These are phyloP conservation scores for Elaeagnus macrophylla DNA, from an alignment of 306 rosid genomes.

Conservation along the genomic window DNA sequence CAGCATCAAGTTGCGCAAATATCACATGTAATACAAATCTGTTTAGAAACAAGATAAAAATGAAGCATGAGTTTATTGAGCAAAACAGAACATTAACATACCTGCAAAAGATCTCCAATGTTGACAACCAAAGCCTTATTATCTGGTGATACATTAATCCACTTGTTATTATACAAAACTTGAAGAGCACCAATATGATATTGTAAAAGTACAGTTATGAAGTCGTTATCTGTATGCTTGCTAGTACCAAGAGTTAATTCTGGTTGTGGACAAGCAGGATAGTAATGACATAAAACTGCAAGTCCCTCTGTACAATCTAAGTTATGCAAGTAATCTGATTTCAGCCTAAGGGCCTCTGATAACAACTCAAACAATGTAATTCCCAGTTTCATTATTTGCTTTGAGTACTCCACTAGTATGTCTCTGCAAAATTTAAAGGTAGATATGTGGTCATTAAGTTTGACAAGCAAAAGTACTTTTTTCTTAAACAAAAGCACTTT, in stretches of 20 bases:
- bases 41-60: no score
- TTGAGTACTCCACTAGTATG: constrained; percentile 1
- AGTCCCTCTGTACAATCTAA: constrained; percentile 24
- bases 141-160: constrained; percentile 26
- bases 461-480: no score
- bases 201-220: constrained; percentile 33
- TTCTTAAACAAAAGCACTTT: no score
- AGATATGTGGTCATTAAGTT: no score
- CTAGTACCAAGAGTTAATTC: constrained; percentile 20
- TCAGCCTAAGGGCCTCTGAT: constrained; percentile 27
- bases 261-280: constrained; percentile 40
- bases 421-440: constrained; percentile 5
- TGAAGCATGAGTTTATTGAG: neutral
- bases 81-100: neutral
- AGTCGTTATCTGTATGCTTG: constrained; percentile 20
- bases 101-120: constrained; percentile 35
- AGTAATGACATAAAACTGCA: constrained; percentile 16
- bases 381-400: neutral
- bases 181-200: constrained; percentile 43
- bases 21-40: no score
- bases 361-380: constrained; percentile 15
- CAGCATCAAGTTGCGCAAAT: no score
- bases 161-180: constrained; percentile 10
- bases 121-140: constrained; percentile 25
- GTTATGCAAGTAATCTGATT: constrained; percentile 13